These are phyloP conservation scores for Scheffersomyces amazonensis DNA, from an alignment of 805 yeast genomes.

Conservation along the genomic window DNA sequence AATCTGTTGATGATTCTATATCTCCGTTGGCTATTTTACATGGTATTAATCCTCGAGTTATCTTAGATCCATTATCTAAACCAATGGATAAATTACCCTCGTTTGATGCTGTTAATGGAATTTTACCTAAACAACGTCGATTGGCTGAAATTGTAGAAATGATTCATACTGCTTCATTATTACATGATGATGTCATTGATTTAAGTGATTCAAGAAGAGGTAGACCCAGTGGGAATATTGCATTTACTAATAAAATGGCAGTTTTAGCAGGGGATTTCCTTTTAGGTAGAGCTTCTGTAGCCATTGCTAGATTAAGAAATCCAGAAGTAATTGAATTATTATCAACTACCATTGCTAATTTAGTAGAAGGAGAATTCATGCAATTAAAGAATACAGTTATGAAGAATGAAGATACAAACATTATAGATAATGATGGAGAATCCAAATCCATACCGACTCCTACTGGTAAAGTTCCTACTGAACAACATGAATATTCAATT, in stretches of 20 bases:
- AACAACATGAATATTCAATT: slow-evolving; percentile 57
- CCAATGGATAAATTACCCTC: slow-evolving; percentile 74
- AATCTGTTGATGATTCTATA: slow-evolving; percentile 58
- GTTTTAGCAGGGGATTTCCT: slow-evolving; percentile 95
- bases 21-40: slow-evolving; percentile 82
- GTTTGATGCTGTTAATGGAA: slow-evolving; percentile 61
- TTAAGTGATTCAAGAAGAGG: slow-evolving; percentile 85
- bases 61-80: slow-evolving; percentile 77
- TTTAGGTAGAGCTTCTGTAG: slow-evolving; percentile 93
- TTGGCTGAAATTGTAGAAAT: slow-evolving; percentile 96
- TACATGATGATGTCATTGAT: slow-evolving; percentile 97
- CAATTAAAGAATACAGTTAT: slow-evolving; percentile 91
- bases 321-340: slow-evolving; percentile 96
- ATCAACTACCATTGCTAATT: slow-evolving; percentile 93
- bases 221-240: slow-evolving; percentile 85
- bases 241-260: slow-evolving; percentile 96
- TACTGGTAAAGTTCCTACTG: slow-evolving; percentile 62
- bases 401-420: slow-evolving; percentile 40
- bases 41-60: slow-evolving; percentile 83
- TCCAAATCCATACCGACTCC: slow-evolving; percentile 48
- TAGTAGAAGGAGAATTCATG: slow-evolving; percentile 99
- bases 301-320: slow-evolving; percentile 86
- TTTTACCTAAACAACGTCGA: slow-evolving; percentile 90
- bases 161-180: slow-evolving; percentile 94
- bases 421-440: slow-evolving; percentile 48